Percentiles rank a stretch among this genome's conserved stretches.
Evolutionary conservation across 768 basidiomycete genomes (phyloP).

Genomic region (Suillus sp.): DNA sequence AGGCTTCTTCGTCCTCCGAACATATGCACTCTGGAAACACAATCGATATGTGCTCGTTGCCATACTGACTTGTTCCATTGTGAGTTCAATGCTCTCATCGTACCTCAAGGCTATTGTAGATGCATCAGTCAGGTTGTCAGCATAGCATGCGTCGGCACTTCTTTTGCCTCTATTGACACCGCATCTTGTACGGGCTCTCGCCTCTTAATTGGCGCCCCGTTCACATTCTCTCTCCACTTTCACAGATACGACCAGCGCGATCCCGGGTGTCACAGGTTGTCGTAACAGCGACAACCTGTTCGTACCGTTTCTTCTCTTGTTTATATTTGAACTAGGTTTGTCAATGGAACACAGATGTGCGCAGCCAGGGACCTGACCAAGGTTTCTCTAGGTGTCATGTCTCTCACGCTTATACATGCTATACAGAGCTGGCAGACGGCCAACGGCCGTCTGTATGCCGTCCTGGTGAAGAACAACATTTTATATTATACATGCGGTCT

Average conservation of each 20-base stretch:
- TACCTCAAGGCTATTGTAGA: neutral
- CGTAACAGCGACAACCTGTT: neutral
- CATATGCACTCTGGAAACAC: neutral
- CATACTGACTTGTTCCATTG: neutral
- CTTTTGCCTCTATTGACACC: too few species aligned
- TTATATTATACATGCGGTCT: neutral
- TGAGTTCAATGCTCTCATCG: neutral
- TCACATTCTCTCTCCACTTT: neutral
- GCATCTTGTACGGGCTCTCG: neutral
- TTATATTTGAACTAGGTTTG: neutral
- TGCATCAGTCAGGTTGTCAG: neutral
- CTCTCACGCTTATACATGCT: neutral
- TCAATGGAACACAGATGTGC: neutral
- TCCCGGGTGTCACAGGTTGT: conserved; percentile 2
- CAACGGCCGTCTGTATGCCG: neutral
- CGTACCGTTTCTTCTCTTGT: conserved; percentile 2
- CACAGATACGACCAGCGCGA: neutral
- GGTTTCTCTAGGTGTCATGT: neutral
- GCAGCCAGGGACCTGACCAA: neutral
- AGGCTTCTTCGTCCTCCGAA: conserved; percentile 2
- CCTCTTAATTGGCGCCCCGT: too few species aligned
- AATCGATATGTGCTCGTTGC: neutral
- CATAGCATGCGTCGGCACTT: neutral
- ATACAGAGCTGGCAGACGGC: conserved; percentile 2
- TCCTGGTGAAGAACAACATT: neutral